Evolutionary conservation across 2,329 filamentous ascomycete genomes (phyloP).

Genomic region (Aquanectria penicillioides): DNA sequence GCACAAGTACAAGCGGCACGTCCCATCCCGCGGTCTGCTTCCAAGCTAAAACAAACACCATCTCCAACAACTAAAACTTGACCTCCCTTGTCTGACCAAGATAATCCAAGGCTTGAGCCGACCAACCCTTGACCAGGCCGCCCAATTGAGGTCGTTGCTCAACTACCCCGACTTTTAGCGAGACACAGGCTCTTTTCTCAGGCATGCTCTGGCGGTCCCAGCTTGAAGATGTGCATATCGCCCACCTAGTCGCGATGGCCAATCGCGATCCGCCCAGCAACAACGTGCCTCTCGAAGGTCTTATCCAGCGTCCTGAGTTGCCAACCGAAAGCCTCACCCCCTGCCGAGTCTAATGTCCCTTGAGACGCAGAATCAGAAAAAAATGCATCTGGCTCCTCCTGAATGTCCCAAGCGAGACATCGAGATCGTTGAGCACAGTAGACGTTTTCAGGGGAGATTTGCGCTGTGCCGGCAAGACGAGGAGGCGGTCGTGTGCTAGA

Average conservation of each 20-base stretch:
- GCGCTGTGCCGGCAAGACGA: background rate
- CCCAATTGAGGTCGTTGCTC: constrained; percentile 28
- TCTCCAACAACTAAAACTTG: constrained; percentile 18
- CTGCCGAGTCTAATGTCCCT: constrained; percentile 20
- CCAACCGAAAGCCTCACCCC: constrained; percentile 12
- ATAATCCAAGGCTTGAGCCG: constrained; percentile 13
- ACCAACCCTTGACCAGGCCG: constrained; percentile 12
- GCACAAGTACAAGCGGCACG: constrained; percentile 29
- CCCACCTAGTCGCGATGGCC: constrained; percentile 24
- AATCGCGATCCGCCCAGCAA: constrained; percentile 32
- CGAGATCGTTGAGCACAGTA: constrained; percentile 12
- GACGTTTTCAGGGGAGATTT: background rate
- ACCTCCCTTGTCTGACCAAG: constrained; percentile 10
- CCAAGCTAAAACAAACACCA: constrained; percentile 26
- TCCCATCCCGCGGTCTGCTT: constrained; percentile 33
- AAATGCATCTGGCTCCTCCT: constrained; percentile 5
- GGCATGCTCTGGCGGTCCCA: constrained; percentile 22
- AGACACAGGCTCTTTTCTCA: constrained; percentile 28
- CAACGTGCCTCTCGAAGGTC: constrained; percentile 37
- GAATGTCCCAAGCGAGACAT: constrained; percentile 23
- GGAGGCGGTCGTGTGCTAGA: background rate
- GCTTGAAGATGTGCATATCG: constrained; percentile 31
- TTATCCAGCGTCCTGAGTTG: constrained; percentile 28
- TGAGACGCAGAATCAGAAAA: constrained; percentile 12
- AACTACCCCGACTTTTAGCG: constrained; percentile 41